Evolutionary conservation across 2,329 filamentous ascomycete species (phyloP), one percentile per base, ranked within the genome.

Genomic region (Metarhizium humberi): DNA sequence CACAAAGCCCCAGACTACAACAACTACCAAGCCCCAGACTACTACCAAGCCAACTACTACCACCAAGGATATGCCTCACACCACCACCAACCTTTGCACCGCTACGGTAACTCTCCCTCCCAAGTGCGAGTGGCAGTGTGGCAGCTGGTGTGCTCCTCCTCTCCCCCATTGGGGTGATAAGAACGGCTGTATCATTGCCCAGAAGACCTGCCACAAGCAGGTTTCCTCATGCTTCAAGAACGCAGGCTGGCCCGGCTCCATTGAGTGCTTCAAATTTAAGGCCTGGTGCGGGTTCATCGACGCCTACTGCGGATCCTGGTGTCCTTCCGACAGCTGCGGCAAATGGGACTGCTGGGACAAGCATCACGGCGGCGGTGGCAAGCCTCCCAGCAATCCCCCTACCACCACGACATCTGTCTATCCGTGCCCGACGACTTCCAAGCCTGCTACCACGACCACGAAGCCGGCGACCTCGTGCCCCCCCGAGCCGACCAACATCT

Each of bases 81-180:
- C 71, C 16, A 67, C 64, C 32, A 66, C 67, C 43, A 63, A 72
- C n/a, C 64, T 77, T 53, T 82, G 79, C 67, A 78, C 74, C 10
- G 67, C 72, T 50, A 79, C 76, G 29, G 65, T 69, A 29, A 70
- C 73, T 11, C 64, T 73, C 29, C 73, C 77, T 10, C 66, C 76
- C 50, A 70, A 67, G 34, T 82, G 79, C 66, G 79, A 82, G 64
- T 82, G 79, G 67, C 69, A 75, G 59, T 76, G 75, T 59, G 80
- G 79, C 50, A 74, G 72, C 57, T 82, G 79, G 78, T 81, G 78
- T 63, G 73, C 73, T 42, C 71, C 70, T 49, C 71, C 77, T 14
- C 64, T 82, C 13, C 78, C 78, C 29, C 67, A 74, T 60, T 82
- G 74, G 68, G 64, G 65, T 45, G 70, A 79, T 62, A 59, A 69